Evolutionary conservation across 148 eudicot genomes (phyloP).

Genomic region (Persicaria maculosa): DNA sequence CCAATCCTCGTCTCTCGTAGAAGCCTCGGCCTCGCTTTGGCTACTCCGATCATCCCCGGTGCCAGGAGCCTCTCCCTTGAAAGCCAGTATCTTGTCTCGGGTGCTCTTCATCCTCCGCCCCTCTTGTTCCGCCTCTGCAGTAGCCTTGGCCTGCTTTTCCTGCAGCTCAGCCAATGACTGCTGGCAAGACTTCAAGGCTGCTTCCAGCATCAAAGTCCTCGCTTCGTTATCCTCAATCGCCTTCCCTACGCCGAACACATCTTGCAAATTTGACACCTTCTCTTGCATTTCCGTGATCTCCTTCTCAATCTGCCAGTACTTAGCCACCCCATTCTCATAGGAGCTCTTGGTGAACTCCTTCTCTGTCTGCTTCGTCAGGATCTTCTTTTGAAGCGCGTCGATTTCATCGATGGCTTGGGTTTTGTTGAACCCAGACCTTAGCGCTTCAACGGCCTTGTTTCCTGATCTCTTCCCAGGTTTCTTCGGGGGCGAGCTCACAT

Average conservation of each 20-base stretch:
- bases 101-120: constrained; percentile 41
- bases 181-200: constrained; percentile 80
- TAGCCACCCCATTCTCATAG: constrained; percentile 70
- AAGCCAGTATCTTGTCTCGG: constrained; percentile 37
- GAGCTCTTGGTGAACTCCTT: constrained; percentile 86
- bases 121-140: constrained; percentile 50
- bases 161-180: constrained; percentile 58
- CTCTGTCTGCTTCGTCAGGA: constrained; percentile 70
- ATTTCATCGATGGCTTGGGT: constrained; percentile 64
- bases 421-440: constrained; percentile 63
- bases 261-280: constrained; percentile 60
- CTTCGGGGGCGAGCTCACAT: constrained; percentile 6
- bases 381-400: constrained; percentile 77
- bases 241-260: constrained; percentile 54
- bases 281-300: constrained; percentile 57
- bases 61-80: constrained; percentile 33
- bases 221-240: constrained; percentile 91
- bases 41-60: not conserved
- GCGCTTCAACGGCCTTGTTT: constrained; percentile 16
- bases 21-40: constrained; percentile 13
- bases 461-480: not conserved
- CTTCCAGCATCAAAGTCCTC: constrained; percentile 70
- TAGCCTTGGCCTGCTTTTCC: constrained; percentile 61
- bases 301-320: constrained; percentile 71
- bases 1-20: constrained; percentile 14